phyloP scores from a whole-genome alignment of 139 green algal species.

The Coelastrella sp. region DNA sequence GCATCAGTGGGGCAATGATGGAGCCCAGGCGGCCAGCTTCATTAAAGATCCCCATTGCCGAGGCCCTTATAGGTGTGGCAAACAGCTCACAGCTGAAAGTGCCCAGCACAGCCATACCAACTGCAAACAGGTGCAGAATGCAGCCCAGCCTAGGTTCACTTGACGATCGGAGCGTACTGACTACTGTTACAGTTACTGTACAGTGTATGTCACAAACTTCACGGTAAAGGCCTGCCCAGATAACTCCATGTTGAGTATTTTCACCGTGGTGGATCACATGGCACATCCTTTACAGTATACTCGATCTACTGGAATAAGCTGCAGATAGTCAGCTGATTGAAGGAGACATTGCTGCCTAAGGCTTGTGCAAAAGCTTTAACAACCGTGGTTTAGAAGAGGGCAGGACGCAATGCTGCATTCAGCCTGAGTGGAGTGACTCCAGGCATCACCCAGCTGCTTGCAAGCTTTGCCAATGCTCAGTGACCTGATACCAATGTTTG shows the following conservation, averaged over 20 bases:
- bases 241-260: background rate
- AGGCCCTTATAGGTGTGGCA: slow-evolving; percentile 49
- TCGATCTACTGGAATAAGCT: too few relatives aligned
- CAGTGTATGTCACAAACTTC: too few relatives aligned
- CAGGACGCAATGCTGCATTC: too few relatives aligned
- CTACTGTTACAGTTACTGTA: background rate
- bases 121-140: background rate
- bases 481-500: background rate
- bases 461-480: background rate
- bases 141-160: background rate
- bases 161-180: background rate
- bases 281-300: too few relatives aligned
- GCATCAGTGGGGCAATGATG: slow-evolving; percentile 57
- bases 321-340: too few relatives aligned
- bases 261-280: too few relatives aligned
- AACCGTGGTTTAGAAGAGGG: too few relatives aligned
- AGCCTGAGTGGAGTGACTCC: background rate
- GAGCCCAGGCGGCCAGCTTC: slow-evolving; percentile 35
- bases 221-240: too few relatives aligned
- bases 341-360: too few relatives aligned
- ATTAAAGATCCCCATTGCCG: slow-evolving; percentile 52
- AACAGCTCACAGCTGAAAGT: slow-evolving; percentile 62
- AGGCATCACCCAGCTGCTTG: background rate
- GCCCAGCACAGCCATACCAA: slow-evolving; percentile 54
- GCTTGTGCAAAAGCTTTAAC: too few relatives aligned